A percentile compares a stretch with the other conserved stretches of the same genome.
These are phyloP conservation scores for Thuja plicata DNA, from an alignment of 83 land plant species.

Conservation along the genomic window DNA sequence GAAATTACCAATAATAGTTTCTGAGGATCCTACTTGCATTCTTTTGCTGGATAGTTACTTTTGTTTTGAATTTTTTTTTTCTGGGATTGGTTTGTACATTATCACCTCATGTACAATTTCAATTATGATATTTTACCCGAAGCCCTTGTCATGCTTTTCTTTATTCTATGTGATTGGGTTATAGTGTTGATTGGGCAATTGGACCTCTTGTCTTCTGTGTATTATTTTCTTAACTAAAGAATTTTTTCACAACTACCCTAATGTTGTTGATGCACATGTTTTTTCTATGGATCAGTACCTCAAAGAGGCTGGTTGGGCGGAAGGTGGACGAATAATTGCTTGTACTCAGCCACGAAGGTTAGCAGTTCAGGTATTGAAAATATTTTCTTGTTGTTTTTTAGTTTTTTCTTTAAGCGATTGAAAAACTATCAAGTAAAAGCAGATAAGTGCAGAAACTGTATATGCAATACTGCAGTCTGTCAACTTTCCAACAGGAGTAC, in stretches of 20 bases:
- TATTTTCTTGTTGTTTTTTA: not conserved
- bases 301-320: conserved; percentile 94
- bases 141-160: not conserved
- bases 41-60: not conserved
- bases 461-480: not conserved
- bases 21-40: not conserved
- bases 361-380: conserved; percentile 76
- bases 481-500: not conserved
- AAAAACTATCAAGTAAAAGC: too few relatives aligned
- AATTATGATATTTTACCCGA: not conserved
- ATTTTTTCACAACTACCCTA: not conserved
- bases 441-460: not conserved
- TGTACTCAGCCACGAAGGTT: conserved; percentile 95
- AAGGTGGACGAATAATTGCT: conserved; percentile 84
- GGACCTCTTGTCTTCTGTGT: not conserved
- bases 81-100: not conserved
- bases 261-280: not conserved
- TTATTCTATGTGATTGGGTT: not conserved
- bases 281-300: conserved; percentile 51
- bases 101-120: not conserved
- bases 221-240: conserved; percentile 6
- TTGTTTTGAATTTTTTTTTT: not conserved
- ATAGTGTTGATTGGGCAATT: not conserved
- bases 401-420: not conserved
- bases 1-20: not conserved